Percentiles rank a stretch among this genome's conserved stretches.
phyloP scores from a whole-genome alignment of 192 early-diverging fungal genomes.

The Coemansia sp. region DNA sequence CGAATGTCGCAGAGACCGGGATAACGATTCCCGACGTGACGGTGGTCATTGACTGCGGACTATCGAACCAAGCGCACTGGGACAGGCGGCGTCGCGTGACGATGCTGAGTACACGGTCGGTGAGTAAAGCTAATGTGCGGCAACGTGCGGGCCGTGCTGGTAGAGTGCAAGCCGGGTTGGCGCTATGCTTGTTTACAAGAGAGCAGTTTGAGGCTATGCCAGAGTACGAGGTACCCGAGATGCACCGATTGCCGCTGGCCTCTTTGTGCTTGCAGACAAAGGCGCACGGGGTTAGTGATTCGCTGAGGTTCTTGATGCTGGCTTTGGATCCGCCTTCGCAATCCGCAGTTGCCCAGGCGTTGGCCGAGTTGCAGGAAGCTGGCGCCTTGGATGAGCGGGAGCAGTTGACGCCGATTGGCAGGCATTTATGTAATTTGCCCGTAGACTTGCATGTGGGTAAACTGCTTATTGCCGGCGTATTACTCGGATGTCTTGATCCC shows the following conservation, averaged over 20 bases:
- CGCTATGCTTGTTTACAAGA: conserved; percentile 57
- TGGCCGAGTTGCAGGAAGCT: conserved; percentile 34
- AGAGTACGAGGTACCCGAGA: conserved; percentile 61
- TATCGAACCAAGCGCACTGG: conserved; percentile 99
- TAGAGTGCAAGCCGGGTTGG: conserved; percentile 61
- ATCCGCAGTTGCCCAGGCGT: conserved; percentile 62
- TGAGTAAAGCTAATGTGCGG: too few relatives aligned
- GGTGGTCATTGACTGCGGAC: conserved; percentile 98
- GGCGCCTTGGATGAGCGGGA: conserved; percentile 39
- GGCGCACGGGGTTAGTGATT: conserved; percentile 64
- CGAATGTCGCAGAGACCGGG: conserved; percentile 98
- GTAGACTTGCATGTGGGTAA: conserved; percentile 78
- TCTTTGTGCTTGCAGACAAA: conserved; percentile 73
- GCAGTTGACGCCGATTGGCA: conserved; percentile 74
- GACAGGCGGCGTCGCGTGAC: conserved; percentile 97
- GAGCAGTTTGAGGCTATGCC: conserved; percentile 46
- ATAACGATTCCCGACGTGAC: conserved; percentile 99
- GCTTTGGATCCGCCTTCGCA: conserved; percentile 71
- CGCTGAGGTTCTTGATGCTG: conserved; percentile 59
- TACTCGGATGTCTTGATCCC: conserved; percentile 78
- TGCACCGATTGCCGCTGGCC: conserved; percentile 72
- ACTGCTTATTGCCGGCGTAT: conserved; percentile 71
- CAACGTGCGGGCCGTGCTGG: conserved; percentile 99
- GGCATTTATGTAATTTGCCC: conserved; percentile 71
- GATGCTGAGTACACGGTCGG: conserved; percentile 96